Conservation (phyloP, 2,329 filamentous ascomycete species). For the Colletotrichum viniferum region DNA sequence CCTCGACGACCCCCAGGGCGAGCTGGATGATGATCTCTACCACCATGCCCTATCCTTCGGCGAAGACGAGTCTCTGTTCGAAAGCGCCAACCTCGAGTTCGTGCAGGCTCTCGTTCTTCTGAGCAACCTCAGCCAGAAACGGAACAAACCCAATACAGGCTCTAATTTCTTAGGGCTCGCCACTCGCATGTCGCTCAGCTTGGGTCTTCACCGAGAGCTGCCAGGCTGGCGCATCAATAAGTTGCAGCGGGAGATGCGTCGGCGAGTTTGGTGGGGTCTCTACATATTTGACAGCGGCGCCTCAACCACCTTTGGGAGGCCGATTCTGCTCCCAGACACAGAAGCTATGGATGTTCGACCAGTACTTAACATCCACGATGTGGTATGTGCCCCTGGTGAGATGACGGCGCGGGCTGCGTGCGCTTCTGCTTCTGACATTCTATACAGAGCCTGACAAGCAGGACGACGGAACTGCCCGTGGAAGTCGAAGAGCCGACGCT, state of each 20-base stretch:
- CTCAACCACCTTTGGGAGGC: slow-evolving; percentile 46
- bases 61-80: slow-evolving; percentile 33
- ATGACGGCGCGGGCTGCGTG: not conserved
- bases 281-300: slow-evolving; percentile 52
- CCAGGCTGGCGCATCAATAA: slow-evolving; percentile 27
- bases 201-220: slow-evolving; percentile 50
- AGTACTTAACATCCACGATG: slow-evolving; percentile 33
- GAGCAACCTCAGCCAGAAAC: slow-evolving; percentile 49
- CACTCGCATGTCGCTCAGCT: slow-evolving; percentile 48
- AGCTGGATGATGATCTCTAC: slow-evolving; percentile 33
- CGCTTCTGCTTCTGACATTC: not conserved
- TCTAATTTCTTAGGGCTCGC: slow-evolving; percentile 53
- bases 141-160: slow-evolving; percentile 52
- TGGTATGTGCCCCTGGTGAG: slow-evolving; percentile 5
- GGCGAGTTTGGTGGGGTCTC: slow-evolving; percentile 46
- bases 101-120: slow-evolving; percentile 34
- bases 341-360: slow-evolving; percentile 33
- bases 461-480: slow-evolving; percentile 24
- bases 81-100: slow-evolving; percentile 35
- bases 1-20: slow-evolving; percentile 27
- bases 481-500: slow-evolving; percentile 27
- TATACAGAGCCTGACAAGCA: slow-evolving; percentile 27
- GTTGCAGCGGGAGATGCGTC: slow-evolving; percentile 38
- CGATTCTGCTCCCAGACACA: slow-evolving; percentile 25
- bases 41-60: slow-evolving; percentile 30